Conservation (phyloP, 345 rosid species). For the Eucalyptus marginata region DNA sequence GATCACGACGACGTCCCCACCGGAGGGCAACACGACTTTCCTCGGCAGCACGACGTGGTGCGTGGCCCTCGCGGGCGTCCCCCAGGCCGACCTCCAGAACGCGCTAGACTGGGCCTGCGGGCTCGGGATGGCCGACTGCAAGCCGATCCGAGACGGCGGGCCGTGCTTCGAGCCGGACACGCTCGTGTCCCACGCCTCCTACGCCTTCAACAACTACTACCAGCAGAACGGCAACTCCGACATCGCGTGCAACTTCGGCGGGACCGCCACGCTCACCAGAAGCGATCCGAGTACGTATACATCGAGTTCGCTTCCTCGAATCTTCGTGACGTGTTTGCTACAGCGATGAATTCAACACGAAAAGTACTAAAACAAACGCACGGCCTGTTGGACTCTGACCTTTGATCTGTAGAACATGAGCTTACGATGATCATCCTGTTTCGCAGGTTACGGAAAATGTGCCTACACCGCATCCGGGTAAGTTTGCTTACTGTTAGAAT, state of each 20-base stretch:
- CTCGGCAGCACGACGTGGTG: slow-evolving; percentile 79
- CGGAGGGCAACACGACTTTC: slow-evolving; percentile 88
- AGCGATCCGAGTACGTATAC: slow-evolving; percentile 56
- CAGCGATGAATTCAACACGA: not conserved
- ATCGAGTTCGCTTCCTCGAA: not conserved
- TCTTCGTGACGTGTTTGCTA: not conserved
- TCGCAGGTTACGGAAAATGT: slow-evolving; percentile 46
- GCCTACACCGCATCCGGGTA: slow-evolving; percentile 32
- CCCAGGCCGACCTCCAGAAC: slow-evolving; percentile 65
- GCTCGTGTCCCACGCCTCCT: slow-evolving; percentile 74
- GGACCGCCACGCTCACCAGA: slow-evolving; percentile 55
- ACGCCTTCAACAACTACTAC: slow-evolving; percentile 75
- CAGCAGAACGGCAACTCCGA: slow-evolving; percentile 71
- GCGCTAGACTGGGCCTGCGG: slow-evolving; percentile 99
- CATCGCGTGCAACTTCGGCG: slow-evolving; percentile 80
- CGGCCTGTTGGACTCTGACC: not conserved
- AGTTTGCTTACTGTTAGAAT: not conserved
- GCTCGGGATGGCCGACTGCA: slow-evolving; percentile 68
- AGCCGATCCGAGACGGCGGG: slow-evolving; percentile 52
- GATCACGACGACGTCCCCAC: slow-evolving; percentile 32
- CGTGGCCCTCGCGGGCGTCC: slow-evolving; percentile 55
- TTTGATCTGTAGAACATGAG: not conserved
- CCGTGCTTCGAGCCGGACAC: slow-evolving; percentile 74
- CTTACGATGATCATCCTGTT: not conserved
- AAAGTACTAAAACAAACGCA: not conserved